Conservation (phyloP, 306 rosid genomes). For the Rosa lucieae region DNA sequence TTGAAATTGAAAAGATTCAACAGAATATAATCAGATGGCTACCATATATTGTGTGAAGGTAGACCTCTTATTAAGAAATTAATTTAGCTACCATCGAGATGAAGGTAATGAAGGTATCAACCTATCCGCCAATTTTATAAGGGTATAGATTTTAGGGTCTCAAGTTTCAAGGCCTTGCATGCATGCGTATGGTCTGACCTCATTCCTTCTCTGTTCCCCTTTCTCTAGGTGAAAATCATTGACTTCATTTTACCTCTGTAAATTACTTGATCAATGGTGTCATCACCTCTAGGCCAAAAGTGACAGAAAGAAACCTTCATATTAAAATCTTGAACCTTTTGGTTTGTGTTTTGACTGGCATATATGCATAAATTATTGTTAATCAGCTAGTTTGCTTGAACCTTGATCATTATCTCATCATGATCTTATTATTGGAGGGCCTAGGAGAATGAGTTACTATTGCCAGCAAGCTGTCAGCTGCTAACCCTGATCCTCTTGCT, state of each 20-base stretch:
- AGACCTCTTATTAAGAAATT: no score
- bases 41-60: no score
- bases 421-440: slow-evolving; percentile 9
- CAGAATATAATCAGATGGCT: no score
- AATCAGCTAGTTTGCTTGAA: neutral
- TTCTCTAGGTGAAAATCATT: neutral
- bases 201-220: neutral
- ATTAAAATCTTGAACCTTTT: slow-evolving; percentile 7
- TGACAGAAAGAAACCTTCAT: neutral
- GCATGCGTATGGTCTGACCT: slow-evolving; percentile 13
- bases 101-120: neutral
- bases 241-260: neutral
- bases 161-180: slow-evolving; percentile 1
- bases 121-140: neutral
- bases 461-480: slow-evolving; percentile 5
- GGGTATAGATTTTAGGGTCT: neutral
- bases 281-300: neutral
- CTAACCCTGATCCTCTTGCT: neutral
- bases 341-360: neutral
- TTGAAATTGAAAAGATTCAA: no score
- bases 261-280: neutral
- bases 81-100: neutral
- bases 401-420: slow-evolving; percentile 2
- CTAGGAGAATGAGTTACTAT: slow-evolving; percentile 1
- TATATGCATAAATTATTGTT: neutral